These are phyloP conservation scores for Xerocomus amazonicus DNA, from an alignment of 1,284 basidiomycete species.

Conservation along the genomic window DNA sequence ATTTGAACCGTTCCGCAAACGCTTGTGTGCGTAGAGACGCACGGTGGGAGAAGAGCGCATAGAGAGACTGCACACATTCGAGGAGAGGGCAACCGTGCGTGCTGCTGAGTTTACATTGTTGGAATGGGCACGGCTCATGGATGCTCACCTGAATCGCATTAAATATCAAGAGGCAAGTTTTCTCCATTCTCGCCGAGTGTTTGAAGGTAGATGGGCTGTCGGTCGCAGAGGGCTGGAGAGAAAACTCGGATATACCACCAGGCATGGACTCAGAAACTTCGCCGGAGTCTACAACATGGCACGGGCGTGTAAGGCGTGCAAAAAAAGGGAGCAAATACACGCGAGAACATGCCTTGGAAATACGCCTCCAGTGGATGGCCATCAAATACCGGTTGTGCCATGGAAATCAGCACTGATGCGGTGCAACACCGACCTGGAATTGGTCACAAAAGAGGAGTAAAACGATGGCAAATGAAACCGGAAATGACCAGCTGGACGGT, in stretches of 20 bases:
- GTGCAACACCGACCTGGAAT: constrained; percentile 23
- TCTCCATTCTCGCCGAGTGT: constrained; percentile 28
- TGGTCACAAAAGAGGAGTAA: constrained; percentile 20
- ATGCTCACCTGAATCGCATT: constrained; percentile 26
- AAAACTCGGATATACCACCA: constrained; percentile 30
- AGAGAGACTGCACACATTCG: constrained; percentile 30
- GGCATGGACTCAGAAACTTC: constrained; percentile 46
- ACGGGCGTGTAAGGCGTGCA: constrained; percentile 12
- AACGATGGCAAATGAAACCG: constrained; percentile 13
- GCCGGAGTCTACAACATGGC: constrained; percentile 47
- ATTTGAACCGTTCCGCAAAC: constrained; percentile 79
- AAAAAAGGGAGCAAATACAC: constrained; percentile 1
- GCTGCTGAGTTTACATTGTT: constrained; percentile 10
- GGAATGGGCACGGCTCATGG: constrained; percentile 7
- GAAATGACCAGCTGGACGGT: constrained; percentile 21
- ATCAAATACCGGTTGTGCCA: constrained; percentile 77
- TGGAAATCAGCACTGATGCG: constrained; percentile 30
- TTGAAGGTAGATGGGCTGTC: constrained; percentile 9
- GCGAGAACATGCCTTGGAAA: constrained; percentile 51
- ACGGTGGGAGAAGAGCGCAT: constrained; percentile 25
- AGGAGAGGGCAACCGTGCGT: neutral
- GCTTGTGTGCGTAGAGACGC: constrained; percentile 35
- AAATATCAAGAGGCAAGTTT: constrained; percentile 25
- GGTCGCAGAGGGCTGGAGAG: constrained; percentile 18
- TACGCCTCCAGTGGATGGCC: constrained; percentile 75